Evolutionary conservation across 2,329 filamentous ascomycete species (phyloP).

Genomic region (Aspergillus sp.): DNA sequence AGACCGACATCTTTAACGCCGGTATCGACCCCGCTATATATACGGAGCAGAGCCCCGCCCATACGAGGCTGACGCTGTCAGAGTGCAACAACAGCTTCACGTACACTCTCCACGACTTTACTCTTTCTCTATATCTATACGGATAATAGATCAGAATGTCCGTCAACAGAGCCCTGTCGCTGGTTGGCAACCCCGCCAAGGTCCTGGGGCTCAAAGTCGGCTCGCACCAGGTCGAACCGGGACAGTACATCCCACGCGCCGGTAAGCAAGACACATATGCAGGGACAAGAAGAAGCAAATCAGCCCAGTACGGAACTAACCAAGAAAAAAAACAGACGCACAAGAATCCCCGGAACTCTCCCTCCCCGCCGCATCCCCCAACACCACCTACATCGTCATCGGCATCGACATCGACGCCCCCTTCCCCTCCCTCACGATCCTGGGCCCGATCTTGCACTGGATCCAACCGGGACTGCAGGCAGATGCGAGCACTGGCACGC

Average conservation of each 20-base stretch:
- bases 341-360: neutral
- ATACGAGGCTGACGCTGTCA: no score
- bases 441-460: constrained; percentile 44
- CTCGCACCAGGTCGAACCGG: constrained; percentile 20
- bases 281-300: constrained; percentile 13
- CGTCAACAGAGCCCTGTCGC: no score
- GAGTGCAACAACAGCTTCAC: no score
- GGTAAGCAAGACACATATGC: no score
- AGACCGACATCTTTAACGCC: no score
- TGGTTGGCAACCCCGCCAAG: constrained; percentile 18
- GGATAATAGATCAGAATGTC: no score
- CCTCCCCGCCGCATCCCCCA: constrained; percentile 5
- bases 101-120: no score
- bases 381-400: constrained; percentile 34
- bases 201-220: constrained; percentile 24
- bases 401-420: constrained; percentile 44
- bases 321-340: neutral
- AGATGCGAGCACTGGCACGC: neutral
- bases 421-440: constrained; percentile 31
- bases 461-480: constrained; percentile 34
- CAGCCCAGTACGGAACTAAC: neutral
- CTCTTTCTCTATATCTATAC: no score
- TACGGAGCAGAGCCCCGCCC: no score
- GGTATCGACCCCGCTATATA: no score
- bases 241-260: constrained; percentile 17